A percentile compares a stretch with the other conserved stretches of the same genome.
Conservation (phyloP, 441 rosid species). For the Erodium moschatum region DNA sequence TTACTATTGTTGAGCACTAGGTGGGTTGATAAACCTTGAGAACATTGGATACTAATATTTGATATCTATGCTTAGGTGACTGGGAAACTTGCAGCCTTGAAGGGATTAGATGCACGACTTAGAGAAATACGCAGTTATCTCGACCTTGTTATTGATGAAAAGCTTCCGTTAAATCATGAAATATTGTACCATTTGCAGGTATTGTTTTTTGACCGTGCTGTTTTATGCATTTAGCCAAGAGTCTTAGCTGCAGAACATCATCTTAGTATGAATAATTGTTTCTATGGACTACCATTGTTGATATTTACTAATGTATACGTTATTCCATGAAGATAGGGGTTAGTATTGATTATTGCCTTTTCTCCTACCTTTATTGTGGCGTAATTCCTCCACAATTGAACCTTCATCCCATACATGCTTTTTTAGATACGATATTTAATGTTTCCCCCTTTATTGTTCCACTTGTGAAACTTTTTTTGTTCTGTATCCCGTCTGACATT, state of each 20-base stretch:
- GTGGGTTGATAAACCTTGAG: no score
- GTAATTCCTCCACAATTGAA: no score
- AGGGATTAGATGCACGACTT: conserved; percentile 55
- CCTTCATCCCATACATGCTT: no score
- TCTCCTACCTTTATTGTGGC: not conserved
- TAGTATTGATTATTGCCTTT: not conserved
- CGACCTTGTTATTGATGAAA: conserved; percentile 44
- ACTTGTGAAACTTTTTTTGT: not conserved
- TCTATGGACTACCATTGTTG: not conserved
- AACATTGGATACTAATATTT: not conserved
- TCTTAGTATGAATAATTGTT: not conserved
- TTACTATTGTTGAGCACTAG: not conserved
- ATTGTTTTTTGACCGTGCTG: not conserved
- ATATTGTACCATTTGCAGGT: conserved; percentile 68
- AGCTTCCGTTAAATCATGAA: conserved; percentile 60
- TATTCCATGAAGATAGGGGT: not conserved
- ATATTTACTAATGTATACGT: not conserved
- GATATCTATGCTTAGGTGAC: conserved; percentile 35
- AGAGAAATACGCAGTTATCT: conserved; percentile 45
- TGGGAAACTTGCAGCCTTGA: conserved; percentile 60
- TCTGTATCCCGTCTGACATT: not conserved
- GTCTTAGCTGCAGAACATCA: not conserved
- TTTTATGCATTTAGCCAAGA: not conserved
- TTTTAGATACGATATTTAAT: no score
- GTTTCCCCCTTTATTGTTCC: not conserved